These are phyloP conservation scores for Durusdinium trenchii DNA, from an alignment of 73 alveolate species.

Conservation along the genomic window DNA sequence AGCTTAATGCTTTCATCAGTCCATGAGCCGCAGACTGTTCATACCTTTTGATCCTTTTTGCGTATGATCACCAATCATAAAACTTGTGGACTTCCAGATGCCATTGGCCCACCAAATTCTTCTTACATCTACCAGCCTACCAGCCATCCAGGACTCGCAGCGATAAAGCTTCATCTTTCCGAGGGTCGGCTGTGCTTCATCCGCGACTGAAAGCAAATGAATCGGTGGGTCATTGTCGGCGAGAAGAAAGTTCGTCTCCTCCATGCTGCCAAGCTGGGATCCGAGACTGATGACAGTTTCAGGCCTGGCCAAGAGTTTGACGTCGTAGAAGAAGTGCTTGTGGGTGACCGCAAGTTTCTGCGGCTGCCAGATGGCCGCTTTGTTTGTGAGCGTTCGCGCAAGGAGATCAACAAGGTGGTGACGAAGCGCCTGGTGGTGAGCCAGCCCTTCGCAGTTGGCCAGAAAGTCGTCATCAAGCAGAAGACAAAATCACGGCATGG, in stretches of 20 bases:
- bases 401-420: constrained; percentile 36
- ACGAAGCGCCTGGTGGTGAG: constrained; percentile 21
- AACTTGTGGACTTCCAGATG: no score
- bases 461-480: constrained; percentile 67
- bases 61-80: no score
- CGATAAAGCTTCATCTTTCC: no score
- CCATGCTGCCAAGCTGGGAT: constrained; percentile 47
- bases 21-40: no score
- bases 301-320: constrained; percentile 19
- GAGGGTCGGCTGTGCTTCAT: no score
- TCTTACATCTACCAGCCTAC: no score
- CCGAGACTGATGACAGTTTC: constrained; percentile 30
- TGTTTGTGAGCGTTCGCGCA: not conserved
- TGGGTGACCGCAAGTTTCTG: not conserved
- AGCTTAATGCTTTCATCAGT: no score
- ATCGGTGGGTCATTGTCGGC: constrained; percentile 26
- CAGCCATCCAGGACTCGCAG: no score
- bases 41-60: no score
- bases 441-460: constrained; percentile 33
- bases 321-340: constrained; percentile 18
- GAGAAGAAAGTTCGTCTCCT: constrained; percentile 43
- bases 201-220: constrained; percentile 23
- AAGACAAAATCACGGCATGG: constrained; percentile 66
- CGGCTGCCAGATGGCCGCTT: constrained; percentile 18
- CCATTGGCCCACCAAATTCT: no score